Base-by-base conservation (phyloP, 2,329 filamentous ascomycete genomes). In the Grosmannia penicillata region DNA sequence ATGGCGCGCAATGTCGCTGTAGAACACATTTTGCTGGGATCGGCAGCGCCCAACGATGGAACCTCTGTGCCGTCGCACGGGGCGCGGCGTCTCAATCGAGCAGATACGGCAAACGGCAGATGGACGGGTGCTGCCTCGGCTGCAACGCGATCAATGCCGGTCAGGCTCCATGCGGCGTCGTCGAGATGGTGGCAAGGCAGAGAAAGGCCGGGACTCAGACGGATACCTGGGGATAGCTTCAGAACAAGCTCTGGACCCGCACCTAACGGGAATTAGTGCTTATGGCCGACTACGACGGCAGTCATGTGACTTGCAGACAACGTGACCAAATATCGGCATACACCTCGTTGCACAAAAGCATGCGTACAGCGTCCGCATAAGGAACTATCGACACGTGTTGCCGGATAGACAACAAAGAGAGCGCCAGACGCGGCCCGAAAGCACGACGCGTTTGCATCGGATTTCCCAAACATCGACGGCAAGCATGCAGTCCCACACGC, bases 401-500 rank as follows among this genome's bases (percentile, higher is more conserved):
- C n/a, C n/a, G n/a, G 33, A 34, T 13, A 17, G 6, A 17, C 19
- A 6, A 17, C 27, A 13, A 32, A 33, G 4, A 13, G 8, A 32
- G 22, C 9, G 3, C 5, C 18, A 4, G 8, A 32, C 30, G 30
- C 30, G 32, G 32, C 4, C n/a, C n/a, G 25, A 24, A 14, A 18
- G 21, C 30, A 19, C 19, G 30, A 32, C 30, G 30, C 30, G 36
- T 40, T 32, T 18, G 21, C 13, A 13, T 18, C 18, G 14, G 17
- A 22, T 6, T 7, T 19, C 15, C 22, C 18, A 10, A 24, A 33
- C 21, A 21, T 11, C 17, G n/a, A 22, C n/a, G 23, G 14, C 14
- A 29, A 43, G 17, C 28, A 48, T 49, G 47, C 42, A 42, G 30
- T 33, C 43, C 9, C 46, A 43, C 32, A 48, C 48, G 14, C 48